Evolutionary conservation across 2,329 filamentous ascomycete genomes (phyloP), one percentile per base, ranked within the genome.

Genomic region (Pochonia chlamydosporia): DNA sequence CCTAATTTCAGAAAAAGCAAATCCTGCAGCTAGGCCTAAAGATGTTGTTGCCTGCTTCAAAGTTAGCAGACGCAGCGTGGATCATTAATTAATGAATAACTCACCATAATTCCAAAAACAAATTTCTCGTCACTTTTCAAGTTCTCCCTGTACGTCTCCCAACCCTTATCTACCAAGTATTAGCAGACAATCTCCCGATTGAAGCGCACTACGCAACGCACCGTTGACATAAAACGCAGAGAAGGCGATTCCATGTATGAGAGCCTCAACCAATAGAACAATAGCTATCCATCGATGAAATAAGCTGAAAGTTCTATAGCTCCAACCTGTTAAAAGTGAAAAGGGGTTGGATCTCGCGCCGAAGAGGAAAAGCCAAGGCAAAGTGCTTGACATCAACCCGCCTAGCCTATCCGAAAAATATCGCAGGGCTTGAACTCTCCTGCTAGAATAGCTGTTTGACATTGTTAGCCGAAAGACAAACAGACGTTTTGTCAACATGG

Each of bases 201-300:
- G n/a, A n/a, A n/a, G n/a, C n/a, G n/a, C n/a, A n/a, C n/a, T n/a
- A n/a, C n/a, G n/a, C n/a, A n/a, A n/a, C n/a, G n/a, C 18, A 54
- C 52, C 48, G 26, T 50, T 43, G 36, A 45, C 48, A 16, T 56
- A 52, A 33, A 20, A 56, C n/a, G 52, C 51, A 0, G 54, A 56
- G 26, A 57, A 56, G 3, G 48, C 48, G 13, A 52, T 14, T 6
- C 51, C 55, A 58, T 86, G 82, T 0, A 79, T 62, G 5, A 83
- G 65, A 11, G 77, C 79, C 53, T 83, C 71, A 1, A 81, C 49
- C 0, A 78, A 78, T 13, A 78, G 69, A 11, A 82, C 66, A 36
- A 80, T 67, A 3, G 81, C 81, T 9, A 82, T 68, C 67, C 78
- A 79, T 8, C 81, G 74, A 62, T 85, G 82, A 48, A 84, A 84